Conservation (phyloP, 2,329 filamentous ascomycete genomes). For the Arthrinium puccinioides region DNA sequence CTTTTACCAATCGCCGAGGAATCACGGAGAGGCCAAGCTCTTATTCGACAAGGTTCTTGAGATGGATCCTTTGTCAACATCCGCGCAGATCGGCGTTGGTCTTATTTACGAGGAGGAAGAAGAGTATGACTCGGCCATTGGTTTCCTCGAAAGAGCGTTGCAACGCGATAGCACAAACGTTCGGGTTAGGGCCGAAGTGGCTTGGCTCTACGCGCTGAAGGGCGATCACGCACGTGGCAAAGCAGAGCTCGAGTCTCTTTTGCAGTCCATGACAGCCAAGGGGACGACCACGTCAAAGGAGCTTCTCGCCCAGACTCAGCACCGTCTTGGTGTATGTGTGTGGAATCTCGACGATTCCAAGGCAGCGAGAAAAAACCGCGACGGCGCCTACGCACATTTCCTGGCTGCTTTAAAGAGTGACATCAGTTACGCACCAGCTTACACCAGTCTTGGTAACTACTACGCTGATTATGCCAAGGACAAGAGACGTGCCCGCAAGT, state of each 20-base stretch:
- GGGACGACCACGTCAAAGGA: constrained; percentile 52
- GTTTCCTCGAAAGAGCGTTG: constrained; percentile 72
- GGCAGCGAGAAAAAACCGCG: constrained; percentile 69
- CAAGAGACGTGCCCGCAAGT: constrained; percentile 77
- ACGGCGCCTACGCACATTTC: constrained; percentile 77
- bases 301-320: constrained; percentile 77
- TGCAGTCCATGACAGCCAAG: constrained; percentile 49
- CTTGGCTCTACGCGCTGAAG: constrained; percentile 83
- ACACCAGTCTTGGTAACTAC: constrained; percentile 83
- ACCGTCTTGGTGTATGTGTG: constrained; percentile 77
- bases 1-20: constrained; percentile 80
- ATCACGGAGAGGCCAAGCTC: constrained; percentile 81
- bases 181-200: constrained; percentile 76
- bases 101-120: constrained; percentile 91
- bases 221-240: constrained; percentile 66
- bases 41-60: constrained; percentile 78
- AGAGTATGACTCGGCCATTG: constrained; percentile 73
- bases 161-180: constrained; percentile 66
- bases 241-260: constrained; percentile 58
- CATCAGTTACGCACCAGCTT: constrained; percentile 80
- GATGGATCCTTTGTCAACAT: constrained; percentile 67
- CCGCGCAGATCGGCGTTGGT: constrained; percentile 82
- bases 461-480: constrained; percentile 89
- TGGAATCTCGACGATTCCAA: constrained; percentile 78
- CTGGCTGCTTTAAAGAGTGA: constrained; percentile 79